These are phyloP conservation scores for Malassezia cuniculi DNA, from an alignment of 1,284 basidiomycete genomes.

Conservation along the genomic window DNA sequence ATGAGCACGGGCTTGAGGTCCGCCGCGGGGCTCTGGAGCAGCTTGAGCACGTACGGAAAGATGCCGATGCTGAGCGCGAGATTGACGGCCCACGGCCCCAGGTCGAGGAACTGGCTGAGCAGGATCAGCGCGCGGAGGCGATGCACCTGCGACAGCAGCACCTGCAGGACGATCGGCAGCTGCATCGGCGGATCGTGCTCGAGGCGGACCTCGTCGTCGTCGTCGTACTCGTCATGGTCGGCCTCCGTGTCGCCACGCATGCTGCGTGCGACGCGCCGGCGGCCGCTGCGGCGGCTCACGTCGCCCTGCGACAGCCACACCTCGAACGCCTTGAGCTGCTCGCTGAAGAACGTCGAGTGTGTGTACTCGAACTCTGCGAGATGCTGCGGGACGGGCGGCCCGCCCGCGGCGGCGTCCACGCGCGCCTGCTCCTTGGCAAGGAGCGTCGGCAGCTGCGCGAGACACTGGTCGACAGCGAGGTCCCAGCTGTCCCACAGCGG, in stretches of 20 bases:
- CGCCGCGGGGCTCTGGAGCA: conserved; percentile 82
- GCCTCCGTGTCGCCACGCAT: conserved; percentile 11
- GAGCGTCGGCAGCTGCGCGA: conserved; percentile 81
- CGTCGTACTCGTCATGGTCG: conserved; percentile 46
- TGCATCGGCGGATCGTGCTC: conserved; percentile 73
- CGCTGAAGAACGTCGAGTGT: conserved; percentile 87
- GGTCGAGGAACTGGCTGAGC: conserved; percentile 92
- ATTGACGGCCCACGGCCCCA: conserved; percentile 96
- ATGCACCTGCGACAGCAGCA: conserved; percentile 88
- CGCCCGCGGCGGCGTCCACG: conserved; percentile 44
- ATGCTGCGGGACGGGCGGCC: conserved; percentile 43
- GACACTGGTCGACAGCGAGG: conserved; percentile 85
- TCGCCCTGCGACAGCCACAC: conserved; percentile 64
- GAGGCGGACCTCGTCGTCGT: conserved; percentile 50
- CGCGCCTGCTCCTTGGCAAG: conserved; percentile 55
- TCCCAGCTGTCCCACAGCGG: conserved; percentile 96
- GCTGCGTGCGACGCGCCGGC: conserved; percentile 52
- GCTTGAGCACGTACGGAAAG: conserved; percentile 94
- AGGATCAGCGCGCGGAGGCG: conserved; percentile 86
- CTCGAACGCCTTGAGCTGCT: conserved; percentile 92
- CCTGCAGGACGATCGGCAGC: conserved; percentile 90
- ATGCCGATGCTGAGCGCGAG: conserved; percentile 95
- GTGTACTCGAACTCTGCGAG: conserved; percentile 53
- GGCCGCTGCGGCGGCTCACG: conserved; percentile 45
- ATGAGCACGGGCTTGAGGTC: conserved; percentile 95